Conservation (phyloP, 805 yeast genomes). For the Hanseniaspora clermontiae region DNA sequence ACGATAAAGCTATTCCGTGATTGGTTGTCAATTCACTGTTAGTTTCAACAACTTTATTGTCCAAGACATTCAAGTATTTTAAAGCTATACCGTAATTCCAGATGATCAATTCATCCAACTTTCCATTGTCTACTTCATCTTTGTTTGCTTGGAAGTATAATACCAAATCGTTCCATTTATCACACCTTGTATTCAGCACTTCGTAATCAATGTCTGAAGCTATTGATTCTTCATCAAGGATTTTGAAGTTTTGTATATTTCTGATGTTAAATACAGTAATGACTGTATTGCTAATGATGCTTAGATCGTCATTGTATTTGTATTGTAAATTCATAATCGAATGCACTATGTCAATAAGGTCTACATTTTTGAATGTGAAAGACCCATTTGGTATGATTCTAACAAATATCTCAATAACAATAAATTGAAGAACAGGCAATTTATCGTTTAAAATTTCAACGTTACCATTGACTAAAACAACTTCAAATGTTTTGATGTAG, state of each 20-base stretch:
- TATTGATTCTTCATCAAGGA: background rate
- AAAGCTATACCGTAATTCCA: slow-evolving; percentile 10
- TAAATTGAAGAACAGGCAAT: slow-evolving; percentile 3
- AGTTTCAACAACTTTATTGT: background rate
- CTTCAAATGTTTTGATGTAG: background rate
- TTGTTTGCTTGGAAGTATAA: background rate
- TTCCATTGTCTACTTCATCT: background rate
- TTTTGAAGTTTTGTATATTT: background rate
- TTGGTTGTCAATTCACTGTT: background rate
- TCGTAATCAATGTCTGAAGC: background rate
- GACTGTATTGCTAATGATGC: background rate
- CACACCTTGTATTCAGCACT: background rate
- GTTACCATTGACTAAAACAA: background rate
- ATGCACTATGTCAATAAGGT: background rate
- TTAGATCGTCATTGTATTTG: background rate
- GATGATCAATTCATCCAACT: background rate
- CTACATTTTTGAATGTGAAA: background rate
- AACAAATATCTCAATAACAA: background rate
- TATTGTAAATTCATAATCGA: background rate
- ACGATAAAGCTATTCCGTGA: background rate
- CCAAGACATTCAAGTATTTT: slow-evolving; percentile 4
- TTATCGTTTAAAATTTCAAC: background rate
- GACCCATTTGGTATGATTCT: background rate
- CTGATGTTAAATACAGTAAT: background rate
- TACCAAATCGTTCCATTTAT: background rate